Evolutionary conservation across 768 basidiomycete species (phyloP).

Genomic region (Pisolithus microcarpus): DNA sequence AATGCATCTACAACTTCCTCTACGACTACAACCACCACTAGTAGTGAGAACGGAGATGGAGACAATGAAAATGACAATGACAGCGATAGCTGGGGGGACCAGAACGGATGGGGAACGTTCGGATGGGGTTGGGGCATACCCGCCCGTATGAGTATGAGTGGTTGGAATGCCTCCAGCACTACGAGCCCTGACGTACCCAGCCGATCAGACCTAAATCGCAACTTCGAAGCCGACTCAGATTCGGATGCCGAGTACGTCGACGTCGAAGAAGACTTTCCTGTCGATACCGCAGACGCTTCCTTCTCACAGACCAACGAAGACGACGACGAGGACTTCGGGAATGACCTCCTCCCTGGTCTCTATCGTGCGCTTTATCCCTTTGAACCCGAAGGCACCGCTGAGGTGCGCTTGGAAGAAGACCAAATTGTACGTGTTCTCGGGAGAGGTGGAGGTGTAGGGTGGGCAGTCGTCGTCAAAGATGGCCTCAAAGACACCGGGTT

Average conservation of each 20-base stretch:
- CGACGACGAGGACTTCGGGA: slow-evolving; percentile 20
- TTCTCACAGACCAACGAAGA: slow-evolving; percentile 16
- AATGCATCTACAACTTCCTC: slow-evolving; percentile 13
- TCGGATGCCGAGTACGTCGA: slow-evolving; percentile 24
- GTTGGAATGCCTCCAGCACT: not conserved
- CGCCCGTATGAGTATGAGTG: not conserved
- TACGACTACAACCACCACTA: no score
- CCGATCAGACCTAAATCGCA: slow-evolving; percentile 39
- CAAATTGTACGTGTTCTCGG: slow-evolving; percentile 70
- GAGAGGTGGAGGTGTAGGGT: slow-evolving; percentile 70
- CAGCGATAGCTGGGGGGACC: slow-evolving; percentile 17
- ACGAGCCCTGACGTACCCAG: slow-evolving; percentile 22
- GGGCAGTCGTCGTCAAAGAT: slow-evolving; percentile 62
- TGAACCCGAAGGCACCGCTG: slow-evolving; percentile 72
- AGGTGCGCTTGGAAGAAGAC: slow-evolving; percentile 75
- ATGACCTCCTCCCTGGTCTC: slow-evolving; percentile 52
- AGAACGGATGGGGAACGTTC: slow-evolving; percentile 34
- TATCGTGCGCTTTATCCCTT: slow-evolving; percentile 78
- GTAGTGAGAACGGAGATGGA: no score
- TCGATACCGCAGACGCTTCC: slow-evolving; percentile 13
- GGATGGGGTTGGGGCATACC: slow-evolving; percentile 32
- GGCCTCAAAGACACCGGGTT: slow-evolving; percentile 29
- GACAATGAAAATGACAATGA: slow-evolving; percentile 16
- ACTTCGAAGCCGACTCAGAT: slow-evolving; percentile 30
- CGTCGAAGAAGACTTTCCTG: slow-evolving; percentile 3